phyloP scores from a whole-genome alignment of 495 filamentous ascomycete genomes.

The Penicillium tannophilum region DNA sequence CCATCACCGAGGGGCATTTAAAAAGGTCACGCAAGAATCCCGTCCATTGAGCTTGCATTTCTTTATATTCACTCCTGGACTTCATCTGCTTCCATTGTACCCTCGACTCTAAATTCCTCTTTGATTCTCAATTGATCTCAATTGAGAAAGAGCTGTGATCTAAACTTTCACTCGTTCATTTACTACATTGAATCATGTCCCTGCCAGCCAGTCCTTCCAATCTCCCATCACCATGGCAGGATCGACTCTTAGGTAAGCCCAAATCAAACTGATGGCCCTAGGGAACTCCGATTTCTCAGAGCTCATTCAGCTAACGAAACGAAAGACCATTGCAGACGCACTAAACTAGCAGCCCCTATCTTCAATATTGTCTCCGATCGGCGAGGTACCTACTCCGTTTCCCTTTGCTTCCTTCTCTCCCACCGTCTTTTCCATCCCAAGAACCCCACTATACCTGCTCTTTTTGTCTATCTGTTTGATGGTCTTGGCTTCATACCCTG shows the following conservation, averaged over 20 bases:
- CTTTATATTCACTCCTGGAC: slow-evolving; percentile 11
- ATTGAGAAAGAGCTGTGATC: not conserved
- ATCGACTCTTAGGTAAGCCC: slow-evolving; percentile 54
- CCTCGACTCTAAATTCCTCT: slow-evolving; percentile 2
- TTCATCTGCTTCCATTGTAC: not conserved
- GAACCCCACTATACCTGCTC: not conserved
- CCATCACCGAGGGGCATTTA: slow-evolving; percentile 29
- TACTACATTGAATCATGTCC: slow-evolving; percentile 31
- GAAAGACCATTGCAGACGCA: slow-evolving; percentile 62
- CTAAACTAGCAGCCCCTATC: slow-evolving; percentile 56
- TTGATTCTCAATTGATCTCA: not conserved
- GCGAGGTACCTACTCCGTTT: slow-evolving; percentile 60
- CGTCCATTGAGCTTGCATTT: slow-evolving; percentile 22
- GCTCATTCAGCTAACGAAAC: slow-evolving; percentile 2
- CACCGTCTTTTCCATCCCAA: slow-evolving; percentile 6
- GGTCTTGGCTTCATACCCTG: not conserved
- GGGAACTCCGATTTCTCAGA: not conserved
- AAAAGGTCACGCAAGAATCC: slow-evolving; percentile 26
- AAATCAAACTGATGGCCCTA: not conserved
- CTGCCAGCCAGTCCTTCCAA: slow-evolving; percentile 25
- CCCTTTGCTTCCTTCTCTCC: slow-evolving; percentile 9
- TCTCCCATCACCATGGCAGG: slow-evolving; percentile 47
- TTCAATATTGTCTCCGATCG: slow-evolving; percentile 77
- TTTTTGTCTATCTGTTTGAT: not conserved
- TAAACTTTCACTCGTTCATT: slow-evolving; percentile 2